A percentile compares a stretch with the other conserved stretches of the same genome.
Conservation (phyloP, 768 basidiomycete species). For the Hortiboletus campestris region DNA sequence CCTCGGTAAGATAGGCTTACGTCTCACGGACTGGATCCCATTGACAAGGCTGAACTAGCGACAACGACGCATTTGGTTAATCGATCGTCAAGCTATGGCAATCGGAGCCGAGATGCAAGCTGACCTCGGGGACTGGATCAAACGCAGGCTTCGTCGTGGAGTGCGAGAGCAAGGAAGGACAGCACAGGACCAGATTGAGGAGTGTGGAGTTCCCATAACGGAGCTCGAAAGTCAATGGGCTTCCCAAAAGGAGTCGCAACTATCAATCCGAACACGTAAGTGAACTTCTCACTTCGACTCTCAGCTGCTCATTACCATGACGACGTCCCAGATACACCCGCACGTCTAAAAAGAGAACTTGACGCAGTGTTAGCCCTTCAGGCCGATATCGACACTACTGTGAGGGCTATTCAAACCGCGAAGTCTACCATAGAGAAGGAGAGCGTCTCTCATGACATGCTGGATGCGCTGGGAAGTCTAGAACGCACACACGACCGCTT, state of each 20-base stretch:
- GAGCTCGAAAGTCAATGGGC: slow-evolving; percentile 35
- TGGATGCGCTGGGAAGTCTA: neutral
- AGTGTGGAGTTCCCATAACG: slow-evolving; percentile 10
- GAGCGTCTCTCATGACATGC: neutral
- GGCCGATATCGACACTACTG: slow-evolving; percentile 6
- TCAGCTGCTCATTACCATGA: too few species aligned
- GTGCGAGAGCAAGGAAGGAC: slow-evolving; percentile 8
- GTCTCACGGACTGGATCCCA: too few species aligned
- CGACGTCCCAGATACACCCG: neutral
- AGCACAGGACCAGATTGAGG: slow-evolving; percentile 20
- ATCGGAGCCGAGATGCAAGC: neutral
- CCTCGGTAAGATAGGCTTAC: slow-evolving; percentile 24
- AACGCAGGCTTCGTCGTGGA: slow-evolving; percentile 14
- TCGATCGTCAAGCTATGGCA: slow-evolving; percentile 31
- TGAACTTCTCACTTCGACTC: too few species aligned
- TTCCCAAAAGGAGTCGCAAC: neutral
- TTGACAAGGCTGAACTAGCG: slow-evolving; percentile 6
- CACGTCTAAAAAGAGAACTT: neutral
- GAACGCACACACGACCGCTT: neutral
- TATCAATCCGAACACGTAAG: neutral
- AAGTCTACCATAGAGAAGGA: neutral
- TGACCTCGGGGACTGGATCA: slow-evolving; percentile 32
- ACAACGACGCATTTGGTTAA: slow-evolving; percentile 30
- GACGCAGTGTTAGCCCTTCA: slow-evolving; percentile 17
- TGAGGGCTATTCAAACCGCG: too few species aligned